phyloP scores from a whole-genome alignment of 164 flowering plant species.

The Aristolochia fimbriata region DNA sequence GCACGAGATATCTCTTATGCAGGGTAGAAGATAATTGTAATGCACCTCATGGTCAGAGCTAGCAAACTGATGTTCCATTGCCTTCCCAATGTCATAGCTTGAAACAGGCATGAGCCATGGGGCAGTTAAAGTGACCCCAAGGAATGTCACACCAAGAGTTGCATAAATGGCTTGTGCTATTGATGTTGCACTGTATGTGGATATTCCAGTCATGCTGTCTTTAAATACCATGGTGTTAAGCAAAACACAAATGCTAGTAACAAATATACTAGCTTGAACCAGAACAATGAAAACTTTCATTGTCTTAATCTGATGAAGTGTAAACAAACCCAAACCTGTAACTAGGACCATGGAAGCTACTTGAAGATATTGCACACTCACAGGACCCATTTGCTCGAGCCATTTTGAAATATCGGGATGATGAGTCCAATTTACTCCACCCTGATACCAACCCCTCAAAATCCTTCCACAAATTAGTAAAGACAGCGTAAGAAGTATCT shows the following conservation, averaged over 20 bases:
- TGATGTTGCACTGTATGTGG: conserved; percentile 29
- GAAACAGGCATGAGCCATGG: conserved; percentile 64
- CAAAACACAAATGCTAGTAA: conserved; percentile 45
- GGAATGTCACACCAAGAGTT: conserved; percentile 23
- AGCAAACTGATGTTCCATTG: conserved; percentile 4
- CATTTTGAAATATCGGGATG: conserved; percentile 91
- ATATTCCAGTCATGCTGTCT: conserved; percentile 16
- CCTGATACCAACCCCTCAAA: conserved; percentile 97
- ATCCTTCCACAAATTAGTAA: conserved; percentile 71
- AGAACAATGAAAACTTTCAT: conserved; percentile 20
- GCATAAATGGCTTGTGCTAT: conserved; percentile 44
- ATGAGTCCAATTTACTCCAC: conserved; percentile 94
- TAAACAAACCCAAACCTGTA: conserved; percentile 25
- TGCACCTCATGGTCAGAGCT: conserved; percentile 14
- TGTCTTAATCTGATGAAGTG: conserved; percentile 21
- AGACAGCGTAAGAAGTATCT: conserved; percentile 24
- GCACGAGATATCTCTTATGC: conserved; percentile 30
- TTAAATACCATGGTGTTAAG: conserved; percentile 30
- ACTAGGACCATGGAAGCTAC: conserved; percentile 36
- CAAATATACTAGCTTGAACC: conserved; percentile 26
- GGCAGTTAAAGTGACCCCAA: conserved; percentile 24
- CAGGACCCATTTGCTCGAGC: conserved; percentile 55
- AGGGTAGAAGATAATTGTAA: conserved; percentile 9
- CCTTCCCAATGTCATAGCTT: conserved; percentile 6
- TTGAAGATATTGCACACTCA: conserved; percentile 29